Conservation (phyloP, 2,329 filamentous ascomycete genomes). For the Escovopsis sp. region DNA sequence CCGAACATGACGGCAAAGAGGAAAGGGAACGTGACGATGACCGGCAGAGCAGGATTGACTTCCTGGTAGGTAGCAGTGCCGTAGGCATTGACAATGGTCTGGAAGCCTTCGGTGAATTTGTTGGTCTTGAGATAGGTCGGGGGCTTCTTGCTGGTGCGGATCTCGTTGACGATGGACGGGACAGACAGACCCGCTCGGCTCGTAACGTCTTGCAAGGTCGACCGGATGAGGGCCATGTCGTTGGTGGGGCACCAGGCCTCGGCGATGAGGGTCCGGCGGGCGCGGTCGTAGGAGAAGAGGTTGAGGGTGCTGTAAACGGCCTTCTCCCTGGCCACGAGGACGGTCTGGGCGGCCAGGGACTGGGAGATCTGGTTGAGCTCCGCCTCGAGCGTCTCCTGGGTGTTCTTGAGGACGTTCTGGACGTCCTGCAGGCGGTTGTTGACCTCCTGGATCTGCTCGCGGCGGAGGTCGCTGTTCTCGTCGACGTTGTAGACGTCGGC, state of each 20-base stretch:
- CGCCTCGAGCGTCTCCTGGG: slow-evolving; percentile 82
- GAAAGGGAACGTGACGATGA: slow-evolving; percentile 98
- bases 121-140: slow-evolving; percentile 97
- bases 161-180: slow-evolving; percentile 96
- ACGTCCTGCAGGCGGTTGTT: slow-evolving; percentile 87
- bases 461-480: slow-evolving; percentile 87
- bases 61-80: slow-evolving; percentile 95
- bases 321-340: slow-evolving; percentile 96
- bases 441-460: slow-evolving; percentile 94
- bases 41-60: slow-evolving; percentile 88
- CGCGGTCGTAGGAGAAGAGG: slow-evolving; percentile 90
- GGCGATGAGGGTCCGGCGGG: slow-evolving; percentile 88
- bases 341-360: slow-evolving; percentile 90
- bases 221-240: slow-evolving; percentile 75
- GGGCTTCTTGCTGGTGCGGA: slow-evolving; percentile 91
- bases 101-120: slow-evolving; percentile 95
- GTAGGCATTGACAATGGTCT: slow-evolving; percentile 97
- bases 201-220: slow-evolving; percentile 90
- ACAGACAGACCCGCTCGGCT: slow-evolving; percentile 92
- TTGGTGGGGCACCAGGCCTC: slow-evolving; percentile 96
- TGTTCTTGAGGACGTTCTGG: slow-evolving; percentile 84
- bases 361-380: slow-evolving; percentile 90
- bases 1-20: slow-evolving; percentile 99
- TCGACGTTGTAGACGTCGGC: slow-evolving; percentile 95
- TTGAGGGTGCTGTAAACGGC: slow-evolving; percentile 92